phyloP scores from a whole-genome alignment of 116 monocot genomes.

The Cymodocea nodosa region DNA sequence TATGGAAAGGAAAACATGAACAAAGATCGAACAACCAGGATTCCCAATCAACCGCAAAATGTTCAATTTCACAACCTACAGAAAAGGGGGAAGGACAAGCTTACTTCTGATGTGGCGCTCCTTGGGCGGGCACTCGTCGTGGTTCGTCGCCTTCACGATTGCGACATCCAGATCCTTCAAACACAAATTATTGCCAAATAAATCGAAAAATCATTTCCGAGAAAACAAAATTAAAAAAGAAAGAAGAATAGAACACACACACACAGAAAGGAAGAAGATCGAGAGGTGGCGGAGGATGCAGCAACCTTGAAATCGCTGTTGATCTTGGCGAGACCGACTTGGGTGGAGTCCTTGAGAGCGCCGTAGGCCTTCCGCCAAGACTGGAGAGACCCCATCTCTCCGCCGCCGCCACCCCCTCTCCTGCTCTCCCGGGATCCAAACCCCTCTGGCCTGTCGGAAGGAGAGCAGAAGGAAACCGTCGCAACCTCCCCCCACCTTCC shows the following conservation, averaged over 20 bases:
- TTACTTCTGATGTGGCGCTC: constrained; percentile 78
- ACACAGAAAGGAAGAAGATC: not conserved
- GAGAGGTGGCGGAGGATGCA: not conserved
- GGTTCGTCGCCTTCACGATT: constrained; percentile 87
- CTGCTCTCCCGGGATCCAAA: not conserved
- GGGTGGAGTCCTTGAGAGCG: constrained; percentile 91
- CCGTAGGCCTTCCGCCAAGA: constrained; percentile 85
- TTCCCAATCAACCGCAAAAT: no score
- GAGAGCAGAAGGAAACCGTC: not conserved
- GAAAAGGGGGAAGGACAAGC: constrained; percentile 1
- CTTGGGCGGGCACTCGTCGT: constrained; percentile 80
- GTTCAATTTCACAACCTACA: no score
- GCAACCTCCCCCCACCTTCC: not conserved
- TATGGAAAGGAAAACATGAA: not conserved
- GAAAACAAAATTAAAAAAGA: not conserved
- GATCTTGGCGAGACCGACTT: constrained; percentile 97
- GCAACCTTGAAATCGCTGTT: constrained; percentile 95
- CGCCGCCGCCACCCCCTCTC: not conserved
- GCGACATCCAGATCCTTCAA: constrained; percentile 86
- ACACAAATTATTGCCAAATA: not conserved
- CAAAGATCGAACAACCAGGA: not conserved
- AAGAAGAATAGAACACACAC: not conserved
- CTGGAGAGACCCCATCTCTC: constrained; percentile 4
- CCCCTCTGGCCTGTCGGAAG: not conserved
- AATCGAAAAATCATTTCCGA: not conserved